Percentiles rank a stretch among this genome's conserved stretches.
Evolutionary conservation across 2,329 filamentous ascomycete genomes (phyloP).

Genomic region (Taxawa tesnikishii): DNA sequence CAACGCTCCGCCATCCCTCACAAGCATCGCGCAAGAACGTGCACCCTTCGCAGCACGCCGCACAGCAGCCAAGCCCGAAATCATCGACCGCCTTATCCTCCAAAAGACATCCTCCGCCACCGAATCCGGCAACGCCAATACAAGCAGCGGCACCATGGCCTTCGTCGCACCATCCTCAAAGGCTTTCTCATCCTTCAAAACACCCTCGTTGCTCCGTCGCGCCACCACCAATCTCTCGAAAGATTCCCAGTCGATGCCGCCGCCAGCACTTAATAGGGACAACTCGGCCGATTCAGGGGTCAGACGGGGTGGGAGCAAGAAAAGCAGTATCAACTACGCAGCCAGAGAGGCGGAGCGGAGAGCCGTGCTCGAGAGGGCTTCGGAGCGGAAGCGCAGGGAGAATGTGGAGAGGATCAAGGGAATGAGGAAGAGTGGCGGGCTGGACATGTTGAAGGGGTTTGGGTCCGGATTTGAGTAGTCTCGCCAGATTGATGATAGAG

Average conservation of each 20-base stretch:
- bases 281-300: conserved; percentile 19
- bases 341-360: conserved; percentile 45
- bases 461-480: conserved; percentile 15
- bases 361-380: conserved; percentile 36
- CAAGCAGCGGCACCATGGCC: conserved; percentile 43
- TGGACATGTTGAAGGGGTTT: conserved; percentile 27
- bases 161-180: conserved; percentile 1
- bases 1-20: conserved; percentile 35
- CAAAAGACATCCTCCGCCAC: conserved; percentile 37
- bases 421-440: conserved; percentile 25
- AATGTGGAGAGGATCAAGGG: conserved; percentile 33
- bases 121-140: conserved; percentile 15
- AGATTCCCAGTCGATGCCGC: conserved; percentile 10
- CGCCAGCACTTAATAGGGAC: conserved; percentile 10
- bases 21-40: conserved; percentile 20
- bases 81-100: conserved; percentile 64
- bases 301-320: conserved; percentile 41
- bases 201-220: conserved; percentile 58
- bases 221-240: conserved; percentile 45
- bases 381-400: conserved; percentile 38
- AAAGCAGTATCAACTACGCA: conserved; percentile 47
- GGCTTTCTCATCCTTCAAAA: conserved; percentile 40
- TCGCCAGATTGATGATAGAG: no score
- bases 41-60: conserved; percentile 21
- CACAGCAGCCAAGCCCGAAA: conserved; percentile 23